Evolutionary conservation across 305 asterid species (phyloP), one percentile per base, ranked within the genome.

Genomic region (Plantago lanceolata): DNA sequence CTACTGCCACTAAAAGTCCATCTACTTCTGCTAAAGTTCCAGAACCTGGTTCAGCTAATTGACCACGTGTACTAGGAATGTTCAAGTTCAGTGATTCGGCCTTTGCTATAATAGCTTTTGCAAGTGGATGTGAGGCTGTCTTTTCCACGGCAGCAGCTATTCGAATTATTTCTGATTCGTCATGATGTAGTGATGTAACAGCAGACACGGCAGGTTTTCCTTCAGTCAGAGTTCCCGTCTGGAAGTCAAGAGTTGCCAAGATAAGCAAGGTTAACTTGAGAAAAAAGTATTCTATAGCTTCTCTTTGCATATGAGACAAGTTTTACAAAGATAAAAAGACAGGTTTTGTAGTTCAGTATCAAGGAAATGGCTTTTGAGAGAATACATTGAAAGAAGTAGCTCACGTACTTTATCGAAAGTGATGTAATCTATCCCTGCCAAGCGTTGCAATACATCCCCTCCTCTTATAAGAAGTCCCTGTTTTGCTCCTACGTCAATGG

Each of bases 211-310:
- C 68, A 66, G 97, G 97, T 76, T 76, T 86, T 70, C 99, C 99
- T 84, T 90, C 96, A 40, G 99, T 93, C 51, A 93, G 92, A 72
- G 99, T 90, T 69, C 99, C 96, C 2, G 99, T 93, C 99, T 93
- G 88, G 58, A 68, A 59, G 68, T 70, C 18, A 53, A 74, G 59
- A 69, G 66, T 29, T 65, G 52, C 33, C 43, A 53, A 68, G 67
- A 29, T 35, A 55, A 48, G 71, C 56, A 24, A 5, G 43, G 47
- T 58, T 50, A 77, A 63, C 55, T 43, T 63, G 54, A 52, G 43
- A 35, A 26, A n/a, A 57, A 40, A 9, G 45, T 40, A 33, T 12
- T 15, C 3, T 40, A 3, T 1, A 11, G 2, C 15, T 12, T n/a
- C n/a, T n/a, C n/a, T n/a, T 35, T 35, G 44, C 13, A 35, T 6